These are phyloP conservation scores for Pachysandra terminalis DNA, from an alignment of 164 flowering plant species.

Conservation along the genomic window DNA sequence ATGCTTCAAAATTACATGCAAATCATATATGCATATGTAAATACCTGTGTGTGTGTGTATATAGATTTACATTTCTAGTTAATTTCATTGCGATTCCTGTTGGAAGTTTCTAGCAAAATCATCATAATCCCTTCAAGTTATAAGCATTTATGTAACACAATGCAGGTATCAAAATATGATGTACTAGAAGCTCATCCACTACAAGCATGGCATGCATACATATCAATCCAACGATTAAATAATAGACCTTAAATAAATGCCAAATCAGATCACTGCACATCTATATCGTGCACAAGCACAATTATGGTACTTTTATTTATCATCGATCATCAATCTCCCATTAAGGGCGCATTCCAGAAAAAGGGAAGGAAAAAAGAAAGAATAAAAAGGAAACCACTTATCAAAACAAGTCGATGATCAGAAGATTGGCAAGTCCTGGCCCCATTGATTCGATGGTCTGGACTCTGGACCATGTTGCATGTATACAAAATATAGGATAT, in stretches of 20 bases:
- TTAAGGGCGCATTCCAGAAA: not conserved
- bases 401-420: too few relatives aligned
- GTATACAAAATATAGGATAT: not conserved
- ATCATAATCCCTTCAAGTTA: too few relatives aligned
- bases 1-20: not conserved
- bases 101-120: too few relatives aligned
- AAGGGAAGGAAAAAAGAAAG: not conserved
- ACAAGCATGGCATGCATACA: not conserved
- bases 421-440: not conserved
- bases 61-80: too few relatives aligned
- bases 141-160: not conserved
- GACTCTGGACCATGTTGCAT: not conserved
- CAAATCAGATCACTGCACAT: not conserved
- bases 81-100: too few relatives aligned
- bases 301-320: too few relatives aligned
- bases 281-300: too few relatives aligned
- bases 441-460: not conserved
- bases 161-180: not conserved
- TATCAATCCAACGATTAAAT: not conserved
- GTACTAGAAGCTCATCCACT: too few relatives aligned
- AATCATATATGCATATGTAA: too few relatives aligned
- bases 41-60: too few relatives aligned
- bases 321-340: too few relatives aligned
- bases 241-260: not conserved
- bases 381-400: not conserved